These are phyloP conservation scores for Pichia sorboxylosa DNA, from an alignment of 1,139 yeast species.

Conservation along the genomic window DNA sequence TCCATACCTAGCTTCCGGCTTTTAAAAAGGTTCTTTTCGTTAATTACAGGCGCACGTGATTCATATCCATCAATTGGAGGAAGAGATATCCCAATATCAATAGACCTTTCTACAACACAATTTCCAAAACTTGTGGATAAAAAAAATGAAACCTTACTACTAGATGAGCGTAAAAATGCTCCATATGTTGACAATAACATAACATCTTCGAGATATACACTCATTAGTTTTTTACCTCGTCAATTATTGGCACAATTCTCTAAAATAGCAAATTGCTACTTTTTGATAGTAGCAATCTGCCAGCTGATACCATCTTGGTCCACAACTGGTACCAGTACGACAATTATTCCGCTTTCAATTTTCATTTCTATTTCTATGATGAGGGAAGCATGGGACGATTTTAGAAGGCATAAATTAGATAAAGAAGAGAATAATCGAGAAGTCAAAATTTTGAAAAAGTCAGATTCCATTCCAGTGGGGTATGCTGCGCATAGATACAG, in stretches of 20 bases:
- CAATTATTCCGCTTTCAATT: slow-evolving; percentile 76
- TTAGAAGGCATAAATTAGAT: slow-evolving; percentile 77
- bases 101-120: slow-evolving; percentile 26
- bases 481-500: slow-evolving; percentile 9
- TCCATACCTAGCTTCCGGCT: slow-evolving; percentile 6
- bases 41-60: slow-evolving; percentile 32
- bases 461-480: background rate
- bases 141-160: slow-evolving; percentile 22
- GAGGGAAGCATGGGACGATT: slow-evolving; percentile 90
- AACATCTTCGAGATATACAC: slow-evolving; percentile 79
- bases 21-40: slow-evolving; percentile 14
- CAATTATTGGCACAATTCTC: slow-evolving; percentile 87
- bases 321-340: slow-evolving; percentile 92
- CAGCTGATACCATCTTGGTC: slow-evolving; percentile 98
- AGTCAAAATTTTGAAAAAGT: slow-evolving; percentile 30
- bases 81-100: slow-evolving; percentile 56
- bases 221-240: slow-evolving; percentile 74
- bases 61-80: slow-evolving; percentile 56
- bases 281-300: slow-evolving; percentile 76
- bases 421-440: slow-evolving; percentile 66
- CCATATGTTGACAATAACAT: slow-evolving; percentile 60
- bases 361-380: slow-evolving; percentile 86
- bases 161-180: slow-evolving; percentile 58
- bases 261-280: slow-evolving; percentile 79
- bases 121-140: slow-evolving; percentile 14